Base-by-base conservation (phyloP, 345 rosid species). In the Eutrema yunnanense region DNA sequence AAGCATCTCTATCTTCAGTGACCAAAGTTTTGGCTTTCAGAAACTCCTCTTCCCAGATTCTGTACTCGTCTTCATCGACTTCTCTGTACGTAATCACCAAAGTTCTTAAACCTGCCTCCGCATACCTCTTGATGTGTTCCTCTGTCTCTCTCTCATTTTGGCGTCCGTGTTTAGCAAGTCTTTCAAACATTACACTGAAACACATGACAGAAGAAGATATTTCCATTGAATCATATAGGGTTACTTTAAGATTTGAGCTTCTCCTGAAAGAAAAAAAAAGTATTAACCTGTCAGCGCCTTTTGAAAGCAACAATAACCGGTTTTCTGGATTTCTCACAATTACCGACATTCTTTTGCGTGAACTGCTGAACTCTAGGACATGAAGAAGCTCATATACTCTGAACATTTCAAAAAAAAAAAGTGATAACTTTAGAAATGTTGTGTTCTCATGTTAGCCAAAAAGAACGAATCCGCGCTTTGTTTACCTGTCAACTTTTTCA, bases 271-370 rank as follows among this genome's bases (percentile, higher is more conserved):
- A 49, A 16, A 61, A 26, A 26, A 16, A 40, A 52, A 16, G 38
- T 64, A 67, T 62, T 62, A 53, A 94, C 98, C 93, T 94, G 84
- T 94, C 98, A 74, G 98, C 95, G 2, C 97, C 98, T 85, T 94
- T 94, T 53, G 84, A 69, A 60, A 91, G 87, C 49, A 94, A 90
- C 74, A 94, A 58, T 48, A 94, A 49, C 69, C 69, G 82, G 47
- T 83, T 65, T 74, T 83, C 92, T 1, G 71, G 78, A 62, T 51
- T 89, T 69, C 88, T 83, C n/a, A 91, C 89, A 37, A 94, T 83
- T 2, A 91, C 97, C 16, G 98, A 94, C 98, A 94, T 94, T 79
- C 92, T 86, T 79, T 82, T 94, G 34, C 98, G 92, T 38, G 90
- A 70, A 74, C 90, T 86, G 65, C 85, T 87, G 84, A 91, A 94